Evolutionary conservation across 768 basidiomycete species (phyloP), one percentile per base, ranked within the genome.

Genomic region (Amanita pseudoporphyria): DNA sequence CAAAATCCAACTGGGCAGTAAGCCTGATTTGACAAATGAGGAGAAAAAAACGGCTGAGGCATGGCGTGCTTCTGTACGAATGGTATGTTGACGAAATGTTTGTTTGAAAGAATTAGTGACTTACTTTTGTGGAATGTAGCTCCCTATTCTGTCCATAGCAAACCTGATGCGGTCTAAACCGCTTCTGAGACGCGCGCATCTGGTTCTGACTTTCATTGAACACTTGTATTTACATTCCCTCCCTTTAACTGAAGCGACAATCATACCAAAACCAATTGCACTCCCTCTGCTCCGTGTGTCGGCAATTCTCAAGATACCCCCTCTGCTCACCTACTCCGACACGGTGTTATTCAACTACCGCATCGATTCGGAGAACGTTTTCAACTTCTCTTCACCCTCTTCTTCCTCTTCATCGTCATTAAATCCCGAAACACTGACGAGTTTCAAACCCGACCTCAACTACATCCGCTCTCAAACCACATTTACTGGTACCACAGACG

Each of bases 341-440:
- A 84, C 84, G 32, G 93, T 97, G 5, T 73, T 98, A 21, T 97
- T 92, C 68, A 96, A 97, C 60, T 90, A 87, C 87, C 53, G 66
- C 54, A 71, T 64, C 47, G 67, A 60, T 16, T 16, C 36, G 6
- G 36, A 16, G 36, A 33, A 33, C 38, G 5, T 9, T 18, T 18
- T 18, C 38, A 10, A 9, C 9, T 6, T 6, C n/a, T 37, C 36
- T 16, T 14, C 6, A 24, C 24, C 40, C 1, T 12, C 5, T 13
- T 14, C 21, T 24, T 12, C 6, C 14, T 13, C 13, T n/a, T 22
- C 42, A 5, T 9, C 26, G 18, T 2, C 9, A 22, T 13, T 28
- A 22, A n/a, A 2, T 1, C 26, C 16, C 16, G 5, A 2, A 10
- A 14, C 10, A 19, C 12, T 14, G 9, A 18, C 14, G 6, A 10